Percentiles rank a stretch among this genome's conserved stretches.
Conservation (phyloP, 768 basidiomycete genomes). For the Crassisporium funariophilum region DNA sequence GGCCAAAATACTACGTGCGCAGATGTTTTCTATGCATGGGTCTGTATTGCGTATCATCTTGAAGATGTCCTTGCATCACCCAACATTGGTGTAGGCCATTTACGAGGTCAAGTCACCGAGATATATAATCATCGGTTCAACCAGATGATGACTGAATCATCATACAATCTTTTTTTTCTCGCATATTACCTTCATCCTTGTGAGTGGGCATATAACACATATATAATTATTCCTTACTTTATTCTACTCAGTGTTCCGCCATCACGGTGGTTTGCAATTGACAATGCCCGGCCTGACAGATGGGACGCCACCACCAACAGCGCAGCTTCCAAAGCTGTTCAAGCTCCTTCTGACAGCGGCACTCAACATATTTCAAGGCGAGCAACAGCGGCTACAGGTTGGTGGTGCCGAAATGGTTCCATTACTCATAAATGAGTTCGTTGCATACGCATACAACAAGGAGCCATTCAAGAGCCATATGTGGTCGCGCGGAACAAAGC, state of each 20-base stretch:
- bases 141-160: conserved; percentile 33
- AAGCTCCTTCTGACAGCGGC: conserved; percentile 10
- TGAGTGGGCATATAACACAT: conserved; percentile 4
- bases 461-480: conserved; percentile 18
- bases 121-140: conserved; percentile 29
- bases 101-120: conserved; percentile 16
- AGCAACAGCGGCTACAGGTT: conserved; percentile 15
- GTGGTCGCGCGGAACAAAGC: conserved; percentile 11
- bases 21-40: conserved; percentile 32
- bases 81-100: not conserved
- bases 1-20: conserved; percentile 30
- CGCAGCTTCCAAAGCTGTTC: conserved; percentile 15
- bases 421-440: conserved; percentile 19
- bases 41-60: conserved; percentile 30
- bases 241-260: conserved; percentile 15
- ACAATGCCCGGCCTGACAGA: conserved; percentile 19
- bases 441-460: conserved; percentile 22
- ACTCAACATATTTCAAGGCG: conserved; percentile 21
- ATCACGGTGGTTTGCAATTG: conserved; percentile 20
- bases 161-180: conserved; percentile 26
- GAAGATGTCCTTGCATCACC: conserved; percentile 19
- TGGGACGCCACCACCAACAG: conserved; percentile 2
- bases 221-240: not conserved
- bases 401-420: conserved; percentile 9
- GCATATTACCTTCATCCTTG: conserved; percentile 32